These are phyloP conservation scores for Fonsecaea multimorphosa DNA, from an alignment of 2,329 filamentous ascomycete genomes.

Conservation along the genomic window DNA sequence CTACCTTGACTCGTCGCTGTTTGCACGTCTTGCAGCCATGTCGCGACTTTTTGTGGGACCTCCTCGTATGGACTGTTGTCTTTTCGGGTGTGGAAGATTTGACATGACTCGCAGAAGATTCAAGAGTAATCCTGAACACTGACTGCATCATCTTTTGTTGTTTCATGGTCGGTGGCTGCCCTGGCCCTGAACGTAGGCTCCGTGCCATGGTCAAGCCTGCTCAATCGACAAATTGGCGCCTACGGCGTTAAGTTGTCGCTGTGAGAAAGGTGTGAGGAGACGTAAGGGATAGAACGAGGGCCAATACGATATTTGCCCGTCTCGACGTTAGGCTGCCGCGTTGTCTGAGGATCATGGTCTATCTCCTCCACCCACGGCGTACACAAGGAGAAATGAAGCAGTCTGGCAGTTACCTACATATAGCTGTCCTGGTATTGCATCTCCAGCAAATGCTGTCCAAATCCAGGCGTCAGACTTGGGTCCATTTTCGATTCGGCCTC, in stretches of 20 bases:
- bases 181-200: background rate
- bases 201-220: background rate
- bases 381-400: background rate
- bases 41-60: conserved; percentile 30
- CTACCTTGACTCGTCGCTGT: conserved; percentile 29
- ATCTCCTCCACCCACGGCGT: background rate
- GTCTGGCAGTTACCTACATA: background rate
- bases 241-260: background rate
- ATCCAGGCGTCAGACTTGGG: background rate
- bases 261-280: background rate
- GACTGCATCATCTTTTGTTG: conserved; percentile 23
- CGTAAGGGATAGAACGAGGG: background rate
- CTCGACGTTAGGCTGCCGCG: conserved; percentile 16
- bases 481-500: no score
- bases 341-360: background rate
- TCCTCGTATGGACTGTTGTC: conserved; percentile 20
- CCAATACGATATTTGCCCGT: conserved; percentile 28
- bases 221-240: background rate
- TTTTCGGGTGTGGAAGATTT: background rate
- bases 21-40: conserved; percentile 30
- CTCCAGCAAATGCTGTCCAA: no score
- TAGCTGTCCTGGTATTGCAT: background rate
- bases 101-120: background rate
- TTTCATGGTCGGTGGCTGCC: background rate
- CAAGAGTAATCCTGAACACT: conserved; percentile 22